Conservation (phyloP, 2,329 filamentous ascomycete genomes). For the Rhynchosporium graminicola region DNA sequence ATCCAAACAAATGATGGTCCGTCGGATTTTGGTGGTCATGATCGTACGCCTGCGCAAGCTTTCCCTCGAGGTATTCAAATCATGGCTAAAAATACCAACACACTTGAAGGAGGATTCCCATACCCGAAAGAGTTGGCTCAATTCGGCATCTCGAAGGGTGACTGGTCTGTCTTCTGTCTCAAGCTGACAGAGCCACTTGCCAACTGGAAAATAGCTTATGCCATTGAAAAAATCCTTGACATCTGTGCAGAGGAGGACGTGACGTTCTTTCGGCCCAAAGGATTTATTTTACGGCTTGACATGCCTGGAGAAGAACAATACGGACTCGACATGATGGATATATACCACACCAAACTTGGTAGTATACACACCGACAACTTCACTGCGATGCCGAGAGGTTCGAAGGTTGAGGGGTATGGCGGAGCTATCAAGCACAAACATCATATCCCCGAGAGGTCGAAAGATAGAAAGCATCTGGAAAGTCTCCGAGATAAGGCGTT, state of each 20-base stretch:
- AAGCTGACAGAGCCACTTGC: conserved; percentile 7
- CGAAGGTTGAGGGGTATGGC: neutral
- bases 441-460: neutral
- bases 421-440: conserved; percentile 15
- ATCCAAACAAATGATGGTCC: conserved; percentile 3
- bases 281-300: conserved; percentile 30
- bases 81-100: conserved; percentile 22
- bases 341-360: conserved; percentile 24
- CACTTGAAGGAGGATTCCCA: conserved; percentile 24
- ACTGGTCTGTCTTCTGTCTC: conserved; percentile 22
- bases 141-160: conserved; percentile 19
- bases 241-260: conserved; percentile 26
- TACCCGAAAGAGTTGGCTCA: conserved; percentile 23
- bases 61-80: conserved; percentile 21
- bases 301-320: conserved; percentile 33
- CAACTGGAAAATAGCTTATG: conserved; percentile 18
- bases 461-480: conserved; percentile 8
- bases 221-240: conserved; percentile 27
- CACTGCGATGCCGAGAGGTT: neutral
- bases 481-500: conserved; percentile 19
- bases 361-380: conserved; percentile 16
- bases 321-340: conserved; percentile 32
- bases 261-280: conserved; percentile 27
- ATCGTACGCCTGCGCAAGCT: conserved; percentile 11
- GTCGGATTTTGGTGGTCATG: neutral